Percentiles rank a stretch among this genome's conserved stretches.
phyloP scores from a whole-genome alignment of 1,284 basidiomycete genomes.

The Fomitiporia mediterranea region DNA sequence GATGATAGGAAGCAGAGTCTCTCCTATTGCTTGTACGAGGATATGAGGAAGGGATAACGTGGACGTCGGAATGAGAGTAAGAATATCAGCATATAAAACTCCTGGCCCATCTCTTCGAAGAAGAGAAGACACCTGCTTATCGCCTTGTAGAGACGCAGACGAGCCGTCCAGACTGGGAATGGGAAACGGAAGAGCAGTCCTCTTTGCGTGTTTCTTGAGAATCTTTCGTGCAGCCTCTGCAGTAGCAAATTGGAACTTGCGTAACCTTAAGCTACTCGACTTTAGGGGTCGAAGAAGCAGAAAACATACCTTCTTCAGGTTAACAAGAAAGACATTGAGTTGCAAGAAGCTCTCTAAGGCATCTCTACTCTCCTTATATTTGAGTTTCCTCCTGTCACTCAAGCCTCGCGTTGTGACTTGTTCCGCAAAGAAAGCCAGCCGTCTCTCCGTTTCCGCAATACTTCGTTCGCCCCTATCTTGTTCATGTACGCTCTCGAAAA shows the following conservation, averaged over 20 bases:
- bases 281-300: constrained; percentile 16
- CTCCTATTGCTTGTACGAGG: constrained; percentile 82
- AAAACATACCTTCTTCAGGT: constrained; percentile 71
- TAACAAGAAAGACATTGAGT: constrained; percentile 78
- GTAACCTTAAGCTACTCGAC: not conserved
- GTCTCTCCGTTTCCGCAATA: constrained; percentile 68
- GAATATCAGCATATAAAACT: constrained; percentile 7
- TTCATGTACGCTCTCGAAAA: constrained; percentile 83
- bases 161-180: constrained; percentile 20
- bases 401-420: constrained; percentile 61
- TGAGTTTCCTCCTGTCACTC: constrained; percentile 54
- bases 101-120: not conserved
- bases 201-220: constrained; percentile 93
- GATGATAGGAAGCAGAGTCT: constrained; percentile 79
- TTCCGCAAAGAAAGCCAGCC: constrained; percentile 68
- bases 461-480: constrained; percentile 68
- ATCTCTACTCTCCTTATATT: constrained; percentile 55
- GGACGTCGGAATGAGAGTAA: constrained; percentile 25
- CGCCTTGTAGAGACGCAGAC: constrained; percentile 10
- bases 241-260: constrained; percentile 78
- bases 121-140: not conserved
- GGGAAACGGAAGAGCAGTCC: constrained; percentile 63
- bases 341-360: constrained; percentile 79
- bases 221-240: constrained; percentile 88
- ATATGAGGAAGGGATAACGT: constrained; percentile 65